These are phyloP conservation scores for Basipetospora chlamydospora DNA, from an alignment of 2,329 filamentous ascomycete genomes.

Conservation along the genomic window DNA sequence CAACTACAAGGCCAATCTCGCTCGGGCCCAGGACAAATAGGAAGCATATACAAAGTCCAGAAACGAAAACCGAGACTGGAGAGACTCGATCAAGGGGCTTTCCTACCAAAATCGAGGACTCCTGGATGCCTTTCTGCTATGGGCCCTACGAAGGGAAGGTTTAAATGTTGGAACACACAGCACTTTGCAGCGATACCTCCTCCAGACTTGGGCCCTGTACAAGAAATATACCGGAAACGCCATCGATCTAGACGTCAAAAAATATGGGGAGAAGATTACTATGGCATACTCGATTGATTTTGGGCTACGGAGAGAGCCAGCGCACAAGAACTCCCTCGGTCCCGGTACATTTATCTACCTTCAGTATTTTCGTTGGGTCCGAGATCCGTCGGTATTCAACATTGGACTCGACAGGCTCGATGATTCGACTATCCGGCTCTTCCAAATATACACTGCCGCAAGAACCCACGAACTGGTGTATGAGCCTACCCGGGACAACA, in stretches of 20 bases:
- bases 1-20: background rate
- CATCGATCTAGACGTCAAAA: background rate
- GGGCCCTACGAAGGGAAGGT: background rate
- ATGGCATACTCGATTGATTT: background rate
- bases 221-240: background rate
- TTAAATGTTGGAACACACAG: background rate
- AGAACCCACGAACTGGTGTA: background rate
- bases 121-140: background rate
- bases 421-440: background rate
- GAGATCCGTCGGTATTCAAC: background rate
- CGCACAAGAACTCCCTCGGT: background rate
- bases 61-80: background rate
- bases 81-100: too few species aligned
- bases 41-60: background rate
- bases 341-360: background rate
- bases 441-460: background rate
- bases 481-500: background rate
- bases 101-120: too few species aligned
- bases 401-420: conserved; percentile 1
- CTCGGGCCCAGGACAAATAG: background rate
- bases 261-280: background rate
- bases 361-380: background rate
- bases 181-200: background rate
- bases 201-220: background rate
- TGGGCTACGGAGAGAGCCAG: background rate